phyloP scores from a whole-genome alignment of 768 basidiomycete genomes.

The Kwoniella bestiolae region DNA sequence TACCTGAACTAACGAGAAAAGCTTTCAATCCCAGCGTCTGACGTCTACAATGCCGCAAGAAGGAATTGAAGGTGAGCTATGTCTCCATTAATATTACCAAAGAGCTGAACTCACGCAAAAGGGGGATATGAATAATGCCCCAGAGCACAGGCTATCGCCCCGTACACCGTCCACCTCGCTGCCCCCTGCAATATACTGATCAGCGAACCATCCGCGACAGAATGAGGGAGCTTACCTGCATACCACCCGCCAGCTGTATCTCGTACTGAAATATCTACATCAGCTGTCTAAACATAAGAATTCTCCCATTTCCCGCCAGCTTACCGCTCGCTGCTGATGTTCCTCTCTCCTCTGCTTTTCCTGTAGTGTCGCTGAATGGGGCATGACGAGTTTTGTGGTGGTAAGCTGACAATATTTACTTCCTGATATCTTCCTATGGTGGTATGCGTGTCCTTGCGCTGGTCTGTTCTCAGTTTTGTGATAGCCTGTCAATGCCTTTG shows the following conservation, averaged over 20 bases:
- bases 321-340: conserved; percentile 50
- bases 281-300: not conserved
- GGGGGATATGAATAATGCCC: conserved; percentile 52
- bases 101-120: conserved; percentile 41
- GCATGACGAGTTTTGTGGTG: conserved; percentile 8
- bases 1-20: conserved; percentile 76
- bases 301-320: too few relatives aligned
- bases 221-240: conserved; percentile 30
- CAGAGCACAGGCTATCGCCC: conserved; percentile 41
- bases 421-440: not conserved
- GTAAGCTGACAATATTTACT: not conserved
- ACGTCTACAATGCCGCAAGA: conserved; percentile 65
- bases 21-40: conserved; percentile 81
- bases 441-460: not conserved
- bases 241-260: conserved; percentile 48
- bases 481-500: too few relatives aligned
- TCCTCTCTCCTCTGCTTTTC: conserved; percentile 41
- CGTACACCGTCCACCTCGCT: conserved; percentile 52
- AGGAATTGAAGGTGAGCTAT: too few relatives aligned
- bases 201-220: not conserved
- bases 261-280: conserved; percentile 10
- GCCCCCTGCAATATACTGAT: conserved; percentile 35
- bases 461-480: too few relatives aligned
- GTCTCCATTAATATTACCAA: too few relatives aligned
- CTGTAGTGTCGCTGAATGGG: conserved; percentile 12